Evolutionary conservation across 2,329 filamentous ascomycete genomes (phyloP), one percentile per base, ranked within the genome.

Genomic region (Macroventuria anomochaeta): DNA sequence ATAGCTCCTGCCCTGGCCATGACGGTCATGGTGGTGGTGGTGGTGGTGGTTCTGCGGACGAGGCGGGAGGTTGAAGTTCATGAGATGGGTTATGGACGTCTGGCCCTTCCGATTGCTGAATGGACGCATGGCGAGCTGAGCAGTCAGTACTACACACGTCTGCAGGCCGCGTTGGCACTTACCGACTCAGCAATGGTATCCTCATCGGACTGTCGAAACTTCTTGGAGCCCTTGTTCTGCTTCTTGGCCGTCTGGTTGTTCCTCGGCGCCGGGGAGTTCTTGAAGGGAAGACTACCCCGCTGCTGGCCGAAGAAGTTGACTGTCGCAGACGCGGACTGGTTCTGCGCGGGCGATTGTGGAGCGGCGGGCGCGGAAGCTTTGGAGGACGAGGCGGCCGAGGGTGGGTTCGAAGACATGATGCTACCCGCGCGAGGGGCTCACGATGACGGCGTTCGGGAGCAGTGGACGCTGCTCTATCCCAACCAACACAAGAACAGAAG

Each of bases 41-140:
- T 80, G 80, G 61, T 80, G 73, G 51, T 81, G 77, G 51, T 82
- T 82, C 56, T 87, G 85, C 18, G 88, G 88, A 40, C 90, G 85
- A 34, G 89, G 87, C 18, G 93, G 90, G 17, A 91, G 80, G 37
- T 89, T 87, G 76, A 97, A 96, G 79, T 93, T 93, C 82, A 99
- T 90, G 52, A 99, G 79, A 76, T 99, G 95, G 33, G 95, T 97
- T 72, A 99, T 99, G 68, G 91, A 96, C 47, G 92, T 97, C 76
- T 97, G 93, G 47, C 95, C 95, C 67, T 95, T 91, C 54, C 95
- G 88, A 66, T 86, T 86, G 64, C 79, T 86, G 56, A 83, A 81
- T 46, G 84, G 83, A 72, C 78, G 82, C 83, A 87, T 88, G 76
- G 81, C 83, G 76, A 81, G 81, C 84, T 83, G 65, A 62, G 64